Percentiles rank a stretch among this genome's conserved stretches.
Conservation (phyloP, 192 early-diverging fungal species). For the Gonapodya sp. region DNA sequence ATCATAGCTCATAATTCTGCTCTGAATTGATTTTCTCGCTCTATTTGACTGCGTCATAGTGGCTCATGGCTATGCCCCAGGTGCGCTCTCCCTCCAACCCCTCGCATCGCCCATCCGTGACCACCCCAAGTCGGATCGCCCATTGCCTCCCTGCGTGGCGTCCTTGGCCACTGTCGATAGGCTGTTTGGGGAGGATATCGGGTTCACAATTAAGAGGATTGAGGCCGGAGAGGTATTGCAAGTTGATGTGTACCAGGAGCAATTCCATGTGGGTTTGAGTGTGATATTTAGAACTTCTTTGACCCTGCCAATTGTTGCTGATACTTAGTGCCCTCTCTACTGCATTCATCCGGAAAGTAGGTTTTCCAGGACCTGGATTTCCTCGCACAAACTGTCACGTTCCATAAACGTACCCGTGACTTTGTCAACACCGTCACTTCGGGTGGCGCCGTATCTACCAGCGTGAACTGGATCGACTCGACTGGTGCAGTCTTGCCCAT, state of each 20-base stretch:
- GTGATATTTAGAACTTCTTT: too few species aligned
- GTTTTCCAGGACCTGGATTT: background rate
- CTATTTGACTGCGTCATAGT: too few species aligned
- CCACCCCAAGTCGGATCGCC: background rate
- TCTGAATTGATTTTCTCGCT: too few species aligned
- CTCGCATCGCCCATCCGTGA: background rate
- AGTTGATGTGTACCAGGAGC: constrained; percentile 6
- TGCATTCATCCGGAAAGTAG: too few species aligned
- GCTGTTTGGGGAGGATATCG: constrained; percentile 8
- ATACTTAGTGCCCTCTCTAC: too few species aligned
- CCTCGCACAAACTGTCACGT: background rate
- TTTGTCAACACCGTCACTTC: background rate
- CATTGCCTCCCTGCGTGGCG: background rate
- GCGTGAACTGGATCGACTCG: background rate
- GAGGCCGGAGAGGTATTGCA: background rate
- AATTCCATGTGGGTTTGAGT: constrained; percentile 2
- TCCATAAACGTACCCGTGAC: background rate
- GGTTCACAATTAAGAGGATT: background rate
- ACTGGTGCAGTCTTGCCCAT: background rate
- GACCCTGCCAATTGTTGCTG: too few species aligned
- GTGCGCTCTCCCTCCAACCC: background rate
- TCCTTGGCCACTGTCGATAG: constrained; percentile 5
- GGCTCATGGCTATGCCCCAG: background rate
- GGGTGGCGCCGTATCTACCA: background rate
- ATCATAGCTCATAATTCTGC: too few species aligned